These are phyloP conservation scores for Hyphopichia wangnamkhiaoensis DNA, from an alignment of 1,139 yeast species.

Conservation along the genomic window DNA sequence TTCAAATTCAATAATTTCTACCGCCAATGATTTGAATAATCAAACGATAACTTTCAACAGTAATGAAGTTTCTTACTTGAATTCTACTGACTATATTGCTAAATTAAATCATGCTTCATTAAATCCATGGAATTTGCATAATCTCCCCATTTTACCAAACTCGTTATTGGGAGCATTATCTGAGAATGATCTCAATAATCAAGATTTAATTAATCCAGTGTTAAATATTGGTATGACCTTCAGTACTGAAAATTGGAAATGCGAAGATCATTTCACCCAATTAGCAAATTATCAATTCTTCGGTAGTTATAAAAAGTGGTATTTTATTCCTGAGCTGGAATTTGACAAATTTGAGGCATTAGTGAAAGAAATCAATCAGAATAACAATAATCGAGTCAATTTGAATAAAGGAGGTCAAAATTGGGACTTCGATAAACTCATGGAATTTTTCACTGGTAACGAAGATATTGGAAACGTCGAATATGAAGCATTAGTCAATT, in stretches of 20 bases:
- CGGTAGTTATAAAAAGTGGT: conserved; percentile 79
- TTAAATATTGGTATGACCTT: conserved; percentile 61
- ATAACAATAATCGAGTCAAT: conserved; percentile 19
- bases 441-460: conserved; percentile 15
- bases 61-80: conserved; percentile 20
- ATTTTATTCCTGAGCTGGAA: conserved; percentile 71
- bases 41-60: conserved; percentile 2
- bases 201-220: conserved; percentile 31
- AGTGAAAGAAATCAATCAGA: conserved; percentile 18
- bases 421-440: conserved; percentile 21
- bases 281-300: conserved; percentile 65
- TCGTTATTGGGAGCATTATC: conserved; percentile 47
- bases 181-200: conserved; percentile 44
- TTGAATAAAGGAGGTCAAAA: conserved; percentile 19
- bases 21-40: not conserved
- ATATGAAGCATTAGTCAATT: conserved; percentile 26
- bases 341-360: conserved; percentile 62
- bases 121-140: conserved; percentile 72
- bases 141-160: conserved; percentile 57
- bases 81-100: conserved; percentile 22
- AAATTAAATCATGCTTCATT: conserved; percentile 25
- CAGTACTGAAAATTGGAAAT: conserved; percentile 70
- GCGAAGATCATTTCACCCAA: conserved; percentile 76
- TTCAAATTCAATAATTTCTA: not conserved
- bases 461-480: conserved; percentile 19